phyloP scores from a whole-genome alignment of 306 rosid genomes.

The Pyrus betulifolia region DNA sequence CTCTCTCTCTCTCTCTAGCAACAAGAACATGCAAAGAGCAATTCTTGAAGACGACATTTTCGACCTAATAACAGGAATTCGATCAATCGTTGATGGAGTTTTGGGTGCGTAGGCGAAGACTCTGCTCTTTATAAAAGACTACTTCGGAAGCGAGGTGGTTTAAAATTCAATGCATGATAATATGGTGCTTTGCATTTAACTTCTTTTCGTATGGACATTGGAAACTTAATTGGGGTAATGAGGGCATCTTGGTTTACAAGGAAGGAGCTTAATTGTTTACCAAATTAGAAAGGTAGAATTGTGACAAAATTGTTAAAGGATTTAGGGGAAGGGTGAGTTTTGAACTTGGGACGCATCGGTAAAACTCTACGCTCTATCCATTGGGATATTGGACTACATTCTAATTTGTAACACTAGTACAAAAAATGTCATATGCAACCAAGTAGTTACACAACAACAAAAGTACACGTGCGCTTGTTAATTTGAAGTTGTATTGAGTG shows the following conservation, averaged over 20 bases:
- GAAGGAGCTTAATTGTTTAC: background rate
- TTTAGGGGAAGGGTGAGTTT: no score
- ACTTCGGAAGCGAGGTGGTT: background rate
- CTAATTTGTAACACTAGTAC: no score
- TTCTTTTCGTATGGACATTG: background rate
- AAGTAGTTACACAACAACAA: no score
- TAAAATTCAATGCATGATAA: background rate
- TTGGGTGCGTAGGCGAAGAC: background rate
- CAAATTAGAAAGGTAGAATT: background rate
- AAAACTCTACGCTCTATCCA: fast-evolving
- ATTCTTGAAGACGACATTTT: slow-evolving; percentile 11
- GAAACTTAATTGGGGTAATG: no score
- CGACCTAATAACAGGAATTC: background rate
- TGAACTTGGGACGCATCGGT: no score
- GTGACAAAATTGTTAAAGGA: no score
- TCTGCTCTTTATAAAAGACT: background rate
- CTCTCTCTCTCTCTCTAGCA: background rate
- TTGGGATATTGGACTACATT: no score
- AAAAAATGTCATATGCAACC: no score
- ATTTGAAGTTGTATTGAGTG: no score
- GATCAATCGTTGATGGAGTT: background rate
- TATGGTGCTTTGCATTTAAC: background rate
- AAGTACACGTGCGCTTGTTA: no score
- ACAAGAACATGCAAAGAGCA: slow-evolving; percentile 1
- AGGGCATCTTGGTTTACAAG: background rate